Conservation (phyloP, 2,329 filamentous ascomycete genomes). For the Trichophyton schoenleinii region DNA sequence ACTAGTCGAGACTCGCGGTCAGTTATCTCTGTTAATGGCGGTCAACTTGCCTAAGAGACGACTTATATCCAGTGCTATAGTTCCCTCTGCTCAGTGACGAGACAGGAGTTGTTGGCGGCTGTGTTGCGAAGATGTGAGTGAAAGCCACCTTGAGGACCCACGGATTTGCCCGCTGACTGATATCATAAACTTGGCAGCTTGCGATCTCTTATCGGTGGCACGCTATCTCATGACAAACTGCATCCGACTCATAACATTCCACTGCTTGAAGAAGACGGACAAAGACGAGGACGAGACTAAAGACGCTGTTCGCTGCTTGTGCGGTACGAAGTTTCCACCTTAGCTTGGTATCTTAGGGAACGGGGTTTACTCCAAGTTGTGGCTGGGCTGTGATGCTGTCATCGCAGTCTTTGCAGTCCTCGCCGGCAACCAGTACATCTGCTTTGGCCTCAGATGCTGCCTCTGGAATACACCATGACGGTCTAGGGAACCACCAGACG, state of each 20-base stretch:
- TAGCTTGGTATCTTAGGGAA: neutral
- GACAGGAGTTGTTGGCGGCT: neutral
- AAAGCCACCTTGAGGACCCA: neutral
- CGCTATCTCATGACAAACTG: neutral
- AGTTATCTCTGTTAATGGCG: neutral
- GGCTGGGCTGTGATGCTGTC: slow-evolving; percentile 11
- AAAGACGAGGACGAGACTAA: neutral
- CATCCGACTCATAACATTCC: neutral
- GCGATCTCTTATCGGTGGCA: neutral
- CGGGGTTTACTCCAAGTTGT: neutral
- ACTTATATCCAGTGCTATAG: neutral
- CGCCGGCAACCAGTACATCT: slow-evolving; percentile 13
- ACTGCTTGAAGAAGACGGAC: neutral
- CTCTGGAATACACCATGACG: slow-evolving; percentile 7
- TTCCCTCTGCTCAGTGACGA: neutral
- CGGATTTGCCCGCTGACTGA: slow-evolving; percentile 2
- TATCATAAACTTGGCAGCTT: slow-evolving; percentile 1
- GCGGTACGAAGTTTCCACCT: neutral
- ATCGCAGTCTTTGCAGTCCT: slow-evolving; percentile 11
- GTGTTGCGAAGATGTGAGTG: neutral
- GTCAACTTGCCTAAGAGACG: neutral
- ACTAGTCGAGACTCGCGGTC: neutral
- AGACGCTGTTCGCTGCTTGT: neutral
- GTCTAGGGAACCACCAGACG: slow-evolving; percentile 4
- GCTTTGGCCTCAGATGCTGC: slow-evolving; percentile 11